phyloP scores from a whole-genome alignment of 1,284 basidiomycete species.

The Rhodotorula sp. region DNA sequence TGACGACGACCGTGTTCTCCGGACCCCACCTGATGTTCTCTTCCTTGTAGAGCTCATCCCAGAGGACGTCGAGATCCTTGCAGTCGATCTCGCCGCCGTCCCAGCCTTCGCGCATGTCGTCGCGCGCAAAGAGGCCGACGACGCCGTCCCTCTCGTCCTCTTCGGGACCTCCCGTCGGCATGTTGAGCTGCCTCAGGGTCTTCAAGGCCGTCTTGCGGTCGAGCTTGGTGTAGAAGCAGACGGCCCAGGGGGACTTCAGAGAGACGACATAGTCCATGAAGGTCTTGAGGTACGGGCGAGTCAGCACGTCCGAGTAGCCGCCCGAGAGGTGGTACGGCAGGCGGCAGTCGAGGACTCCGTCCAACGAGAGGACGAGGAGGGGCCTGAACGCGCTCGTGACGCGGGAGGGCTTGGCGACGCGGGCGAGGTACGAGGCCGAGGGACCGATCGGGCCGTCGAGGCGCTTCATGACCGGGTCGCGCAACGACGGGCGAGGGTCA shows the following conservation, averaged over 20 bases:
- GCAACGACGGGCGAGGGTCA: neutral
- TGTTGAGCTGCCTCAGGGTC: constrained; percentile 23
- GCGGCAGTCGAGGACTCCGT: constrained; percentile 22
- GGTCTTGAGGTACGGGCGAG: constrained; percentile 23
- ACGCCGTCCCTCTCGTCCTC: constrained; percentile 32
- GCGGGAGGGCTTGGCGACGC: constrained; percentile 7
- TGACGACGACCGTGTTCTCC: constrained; percentile 27
- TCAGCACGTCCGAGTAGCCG: constrained; percentile 26
- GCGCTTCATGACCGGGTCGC: neutral
- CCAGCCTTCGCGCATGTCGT: constrained; percentile 22
- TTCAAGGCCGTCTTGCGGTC: constrained; percentile 17
- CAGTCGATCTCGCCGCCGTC: constrained; percentile 11
- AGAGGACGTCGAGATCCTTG: constrained; percentile 33
- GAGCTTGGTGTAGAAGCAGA: constrained; percentile 18
- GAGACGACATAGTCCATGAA: constrained; percentile 32
- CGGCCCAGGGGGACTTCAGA: constrained; percentile 13
- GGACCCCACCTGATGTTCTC: constrained; percentile 22
- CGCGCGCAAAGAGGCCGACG: constrained; percentile 24
- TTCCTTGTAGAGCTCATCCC: constrained; percentile 23
- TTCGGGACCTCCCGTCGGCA: constrained; percentile 35
- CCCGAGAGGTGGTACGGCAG: constrained; percentile 28
- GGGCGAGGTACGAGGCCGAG: constrained; percentile 17
- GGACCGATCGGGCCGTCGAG: neutral
- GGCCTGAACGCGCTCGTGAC: constrained; percentile 3
- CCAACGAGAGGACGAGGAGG: constrained; percentile 32